Conservation (phyloP, 2,329 filamentous ascomycete genomes). For the Claviceps spartinae region DNA sequence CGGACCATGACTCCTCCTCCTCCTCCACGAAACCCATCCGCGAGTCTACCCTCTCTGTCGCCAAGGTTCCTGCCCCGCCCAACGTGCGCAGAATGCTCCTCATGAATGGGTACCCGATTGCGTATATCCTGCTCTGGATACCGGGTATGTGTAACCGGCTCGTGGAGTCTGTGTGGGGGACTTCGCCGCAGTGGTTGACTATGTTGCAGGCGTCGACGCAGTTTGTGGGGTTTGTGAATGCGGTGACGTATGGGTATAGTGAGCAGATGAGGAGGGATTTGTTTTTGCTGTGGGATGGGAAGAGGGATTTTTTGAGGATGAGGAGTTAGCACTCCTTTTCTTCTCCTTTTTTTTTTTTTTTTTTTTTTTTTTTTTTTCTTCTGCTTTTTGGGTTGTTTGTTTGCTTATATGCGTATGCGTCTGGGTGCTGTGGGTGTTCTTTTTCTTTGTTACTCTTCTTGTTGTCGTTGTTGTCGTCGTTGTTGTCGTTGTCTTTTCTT, state of each 20-base stretch:
- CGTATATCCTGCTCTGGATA: constrained; percentile 25
- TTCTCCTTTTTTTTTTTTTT: not conserved
- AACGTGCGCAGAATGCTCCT: constrained; percentile 19
- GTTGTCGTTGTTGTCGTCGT: too few relatives aligned
- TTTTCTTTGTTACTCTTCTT: too few relatives aligned
- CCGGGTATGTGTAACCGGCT: constrained; percentile 23
- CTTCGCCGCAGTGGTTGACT: constrained; percentile 10
- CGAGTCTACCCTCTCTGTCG: not conserved
- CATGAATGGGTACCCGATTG: constrained; percentile 24
- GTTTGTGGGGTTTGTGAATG: constrained; percentile 24
- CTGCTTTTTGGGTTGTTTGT: too few relatives aligned
- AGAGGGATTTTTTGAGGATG: not conserved
- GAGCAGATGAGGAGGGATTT: constrained; percentile 13
- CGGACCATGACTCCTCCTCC: not conserved
- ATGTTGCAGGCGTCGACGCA: constrained; percentile 23
- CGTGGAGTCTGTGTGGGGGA: constrained; percentile 13
- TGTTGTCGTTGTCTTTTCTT: too few relatives aligned
- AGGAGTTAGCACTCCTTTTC: not conserved
- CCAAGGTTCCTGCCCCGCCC: constrained; percentile 6
- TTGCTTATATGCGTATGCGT: too few relatives aligned
- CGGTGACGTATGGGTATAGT: constrained; percentile 25
- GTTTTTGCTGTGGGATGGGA: not conserved
- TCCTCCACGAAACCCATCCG: not conserved
- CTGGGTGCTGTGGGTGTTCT: too few relatives aligned
- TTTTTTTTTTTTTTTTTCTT: not conserved